Conservation (phyloP, 768 basidiomycete genomes). For the Mrakia gelida region DNA sequence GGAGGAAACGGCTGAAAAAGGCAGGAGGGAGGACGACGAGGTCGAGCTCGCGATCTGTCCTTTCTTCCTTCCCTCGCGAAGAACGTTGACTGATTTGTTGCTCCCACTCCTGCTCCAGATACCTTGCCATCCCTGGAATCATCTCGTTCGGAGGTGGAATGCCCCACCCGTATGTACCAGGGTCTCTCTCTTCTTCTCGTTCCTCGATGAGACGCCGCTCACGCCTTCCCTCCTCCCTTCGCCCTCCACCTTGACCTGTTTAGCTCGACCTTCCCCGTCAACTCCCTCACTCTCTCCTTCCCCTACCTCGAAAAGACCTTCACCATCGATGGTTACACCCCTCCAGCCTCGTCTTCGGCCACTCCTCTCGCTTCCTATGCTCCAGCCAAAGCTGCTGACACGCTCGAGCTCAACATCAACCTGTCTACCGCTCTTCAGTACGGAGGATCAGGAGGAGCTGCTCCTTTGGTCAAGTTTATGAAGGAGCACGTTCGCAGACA, state of each 20-base stretch:
- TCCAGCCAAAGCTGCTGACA: not conserved
- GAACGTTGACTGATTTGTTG: not conserved
- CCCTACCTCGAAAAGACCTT: constrained; percentile 24
- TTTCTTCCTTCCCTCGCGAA: too few species aligned
- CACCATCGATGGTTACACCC: constrained; percentile 7
- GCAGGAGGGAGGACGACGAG: not conserved
- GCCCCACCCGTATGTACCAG: constrained; percentile 11
- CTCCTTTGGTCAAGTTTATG: constrained; percentile 11
- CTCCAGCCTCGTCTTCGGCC: not conserved
- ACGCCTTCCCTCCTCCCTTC: not conserved
- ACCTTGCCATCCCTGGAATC: constrained; percentile 21
- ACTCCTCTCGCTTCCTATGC: not conserved
- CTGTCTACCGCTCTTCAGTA: constrained; percentile 23
- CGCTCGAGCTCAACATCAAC: not conserved
- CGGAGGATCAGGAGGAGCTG: constrained; percentile 2
- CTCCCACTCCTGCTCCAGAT: not conserved
- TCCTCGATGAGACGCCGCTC: not conserved
- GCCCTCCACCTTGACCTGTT: not conserved
- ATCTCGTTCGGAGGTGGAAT: constrained; percentile 31
- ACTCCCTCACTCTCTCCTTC: constrained; percentile 16
- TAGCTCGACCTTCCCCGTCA: constrained; percentile 30
- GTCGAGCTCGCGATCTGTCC: not conserved
- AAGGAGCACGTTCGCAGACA: constrained; percentile 16
- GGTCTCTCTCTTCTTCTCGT: not conserved
- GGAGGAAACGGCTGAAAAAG: too few species aligned